Evolutionary conservation across 345 rosid species (phyloP).

Genomic region (Corchorus capsularis): DNA sequence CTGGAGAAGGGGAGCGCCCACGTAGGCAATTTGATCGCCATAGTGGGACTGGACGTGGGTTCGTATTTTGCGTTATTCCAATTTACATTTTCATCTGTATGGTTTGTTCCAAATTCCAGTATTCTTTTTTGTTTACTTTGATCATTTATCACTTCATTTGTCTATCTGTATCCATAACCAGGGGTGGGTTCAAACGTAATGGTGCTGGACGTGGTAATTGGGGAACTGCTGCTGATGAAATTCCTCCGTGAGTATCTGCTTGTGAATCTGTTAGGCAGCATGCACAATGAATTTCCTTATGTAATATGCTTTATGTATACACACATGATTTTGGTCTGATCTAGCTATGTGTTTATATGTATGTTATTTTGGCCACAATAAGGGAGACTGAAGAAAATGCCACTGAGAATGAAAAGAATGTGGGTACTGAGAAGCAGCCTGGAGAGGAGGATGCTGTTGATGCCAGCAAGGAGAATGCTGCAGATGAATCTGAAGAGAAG

Average conservation of each 20-base stretch:
- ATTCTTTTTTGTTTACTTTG: too few species aligned
- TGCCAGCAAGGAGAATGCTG: slow-evolving; percentile 70
- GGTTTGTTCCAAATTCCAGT: neutral
- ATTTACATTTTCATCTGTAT: neutral
- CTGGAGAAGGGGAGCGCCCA: slow-evolving; percentile 75
- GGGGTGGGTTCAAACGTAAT: slow-evolving; percentile 79
- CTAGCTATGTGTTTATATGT: neutral
- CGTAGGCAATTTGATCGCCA: slow-evolving; percentile 74
- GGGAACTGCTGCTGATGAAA: slow-evolving; percentile 83
- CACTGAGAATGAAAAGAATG: slow-evolving; percentile 53
- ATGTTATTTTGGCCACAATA: slow-evolving; percentile 21
- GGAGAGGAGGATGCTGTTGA: slow-evolving; percentile 65
- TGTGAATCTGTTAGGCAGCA: neutral
- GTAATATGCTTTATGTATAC: neutral
- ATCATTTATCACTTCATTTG: neutral
- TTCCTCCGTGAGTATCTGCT: slow-evolving; percentile 58
- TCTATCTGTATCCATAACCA: slow-evolving; percentile 17
- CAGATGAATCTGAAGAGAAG: slow-evolving; percentile 58
- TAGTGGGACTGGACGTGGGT: slow-evolving; percentile 97
- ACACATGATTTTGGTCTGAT: neutral
- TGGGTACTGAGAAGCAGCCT: slow-evolving; percentile 54
- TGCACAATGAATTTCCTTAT: neutral
- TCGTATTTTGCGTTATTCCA: slow-evolving; percentile 31
- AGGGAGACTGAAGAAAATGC: slow-evolving; percentile 75
- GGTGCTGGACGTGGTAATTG: slow-evolving; percentile 97